Evolutionary conservation across 2,329 filamentous ascomycete species (phyloP).

Genomic region (Tolypocladium cylindrosporum): DNA sequence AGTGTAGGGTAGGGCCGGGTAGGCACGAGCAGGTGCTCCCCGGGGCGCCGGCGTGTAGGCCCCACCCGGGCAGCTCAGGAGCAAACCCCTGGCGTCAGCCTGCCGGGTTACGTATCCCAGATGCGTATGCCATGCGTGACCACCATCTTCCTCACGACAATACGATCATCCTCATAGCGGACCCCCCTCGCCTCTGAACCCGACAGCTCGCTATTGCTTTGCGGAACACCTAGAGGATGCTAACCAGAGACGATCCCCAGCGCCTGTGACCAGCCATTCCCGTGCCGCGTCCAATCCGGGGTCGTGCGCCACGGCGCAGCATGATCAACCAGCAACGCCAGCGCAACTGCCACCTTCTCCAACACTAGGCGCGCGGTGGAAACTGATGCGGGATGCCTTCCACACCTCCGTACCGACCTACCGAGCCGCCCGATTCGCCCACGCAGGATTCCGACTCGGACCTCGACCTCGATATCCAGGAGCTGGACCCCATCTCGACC

Average conservation of each 20-base stretch:
- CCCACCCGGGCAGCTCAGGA: not conserved
- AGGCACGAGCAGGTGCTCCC: too few relatives aligned
- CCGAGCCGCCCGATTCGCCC: conserved; percentile 55
- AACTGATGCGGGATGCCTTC: conserved; percentile 44
- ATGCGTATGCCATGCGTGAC: not conserved
- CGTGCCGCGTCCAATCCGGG: not conserved
- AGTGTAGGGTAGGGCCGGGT: too few relatives aligned
- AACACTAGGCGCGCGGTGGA: conserved; percentile 5
- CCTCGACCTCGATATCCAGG: conserved; percentile 65
- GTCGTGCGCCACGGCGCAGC: conserved; percentile 5
- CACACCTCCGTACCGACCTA: conserved; percentile 38
- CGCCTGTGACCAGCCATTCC: not conserved
- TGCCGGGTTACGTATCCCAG: not conserved
- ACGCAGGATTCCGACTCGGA: conserved; percentile 64
- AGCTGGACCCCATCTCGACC: conserved; percentile 58
- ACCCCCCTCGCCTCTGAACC: not conserved
- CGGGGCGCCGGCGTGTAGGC: not conserved
- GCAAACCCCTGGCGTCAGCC: not conserved
- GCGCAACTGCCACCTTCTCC: conserved; percentile 6
- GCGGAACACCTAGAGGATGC: not conserved
- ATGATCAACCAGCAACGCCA: conserved; percentile 10
- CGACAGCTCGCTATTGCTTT: not conserved
- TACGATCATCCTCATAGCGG: not conserved
- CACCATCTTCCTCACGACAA: not conserved
- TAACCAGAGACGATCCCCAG: not conserved